Base-by-base conservation (phyloP, 768 basidiomycete genomes). In the Pleurotus ostreatus region DNA sequence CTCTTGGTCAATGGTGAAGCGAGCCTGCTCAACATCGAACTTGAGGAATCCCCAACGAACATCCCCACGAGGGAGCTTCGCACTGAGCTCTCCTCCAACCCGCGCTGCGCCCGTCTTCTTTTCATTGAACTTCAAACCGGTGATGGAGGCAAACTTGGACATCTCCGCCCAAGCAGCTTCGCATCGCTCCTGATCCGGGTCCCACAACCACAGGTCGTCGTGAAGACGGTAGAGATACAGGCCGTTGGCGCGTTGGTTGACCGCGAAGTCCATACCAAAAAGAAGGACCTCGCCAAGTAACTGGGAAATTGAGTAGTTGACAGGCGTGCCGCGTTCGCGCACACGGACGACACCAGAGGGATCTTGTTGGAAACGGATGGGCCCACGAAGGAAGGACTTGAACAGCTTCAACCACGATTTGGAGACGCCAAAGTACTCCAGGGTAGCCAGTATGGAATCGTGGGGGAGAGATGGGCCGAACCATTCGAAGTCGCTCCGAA, bases 201-300 rank as follows among this genome's bases (percentile, higher is more conserved):
- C 68, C 72, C 72, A 77, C 15, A 78, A 58, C 76, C 76, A 79
- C 5, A 79, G 61, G 52, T 80, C 77, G 52, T 79, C 76, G 60
- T 78, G 75, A 63, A 78, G 73, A 49, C 76, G 67, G 49, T 78
- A 71, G 13, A 80, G 68, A 61, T 68, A 74, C 9, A 80, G 59
- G 3, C 76, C 76, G 18, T 70, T 55, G 1, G 76, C 71, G 30
- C 61, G 63, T 49, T 76, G 78, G 48, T 78, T 78, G 55, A 78
- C 74, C 6, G 77, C 76, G 56, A 75, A 76, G 61, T 80, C 78
- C 76, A 80, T 76, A 16, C 66, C 68, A 59, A 77, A 79, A 38
- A 78, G 53, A 12, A 78, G 54, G 2, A 64, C 65, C 58, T 79
- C 78, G 6, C 76, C 77, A 52, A 70, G 77, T 5, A 77, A 62